These are phyloP conservation scores for Coemansia sp. DNA, from an alignment of 192 early-diverging fungal genomes.

Conservation along the genomic window DNA sequence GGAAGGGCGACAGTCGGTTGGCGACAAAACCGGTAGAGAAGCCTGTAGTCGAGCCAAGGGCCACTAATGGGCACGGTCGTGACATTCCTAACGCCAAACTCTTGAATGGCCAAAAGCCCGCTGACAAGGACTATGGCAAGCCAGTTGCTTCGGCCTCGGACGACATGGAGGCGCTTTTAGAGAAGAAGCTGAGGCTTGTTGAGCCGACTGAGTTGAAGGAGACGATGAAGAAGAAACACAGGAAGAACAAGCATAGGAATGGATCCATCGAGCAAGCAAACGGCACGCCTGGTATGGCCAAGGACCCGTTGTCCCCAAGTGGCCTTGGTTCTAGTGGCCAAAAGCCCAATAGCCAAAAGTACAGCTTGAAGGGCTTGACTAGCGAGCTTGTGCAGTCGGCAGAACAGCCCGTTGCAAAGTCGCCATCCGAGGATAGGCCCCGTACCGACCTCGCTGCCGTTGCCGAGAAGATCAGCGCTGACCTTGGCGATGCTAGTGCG, in stretches of 20 bases:
- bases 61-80: background rate
- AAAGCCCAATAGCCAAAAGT: background rate
- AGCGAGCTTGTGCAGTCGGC: background rate
- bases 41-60: background rate
- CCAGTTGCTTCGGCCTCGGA: conserved; percentile 14
- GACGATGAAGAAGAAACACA: conserved; percentile 33
- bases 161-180: conserved; percentile 34
- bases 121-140: background rate
- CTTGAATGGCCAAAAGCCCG: background rate
- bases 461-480: conserved; percentile 8
- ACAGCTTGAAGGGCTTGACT: conserved; percentile 1
- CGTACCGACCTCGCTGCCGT: background rate
- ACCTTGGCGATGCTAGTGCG: background rate
- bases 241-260: conserved; percentile 45
- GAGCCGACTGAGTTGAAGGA: background rate
- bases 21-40: conserved; percentile 1
- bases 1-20: background rate
- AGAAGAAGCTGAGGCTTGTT: conserved; percentile 4
- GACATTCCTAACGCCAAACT: background rate
- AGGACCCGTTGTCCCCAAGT: background rate
- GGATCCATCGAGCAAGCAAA: conserved; percentile 5
- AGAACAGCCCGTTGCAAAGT: background rate
- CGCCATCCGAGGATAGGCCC: background rate
- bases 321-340: background rate
- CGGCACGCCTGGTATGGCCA: background rate